A percentile compares a stretch with the other conserved stretches of the same genome.
Conservation (phyloP, 1,284 basidiomycete species). For the Sparassis latifolia region DNA sequence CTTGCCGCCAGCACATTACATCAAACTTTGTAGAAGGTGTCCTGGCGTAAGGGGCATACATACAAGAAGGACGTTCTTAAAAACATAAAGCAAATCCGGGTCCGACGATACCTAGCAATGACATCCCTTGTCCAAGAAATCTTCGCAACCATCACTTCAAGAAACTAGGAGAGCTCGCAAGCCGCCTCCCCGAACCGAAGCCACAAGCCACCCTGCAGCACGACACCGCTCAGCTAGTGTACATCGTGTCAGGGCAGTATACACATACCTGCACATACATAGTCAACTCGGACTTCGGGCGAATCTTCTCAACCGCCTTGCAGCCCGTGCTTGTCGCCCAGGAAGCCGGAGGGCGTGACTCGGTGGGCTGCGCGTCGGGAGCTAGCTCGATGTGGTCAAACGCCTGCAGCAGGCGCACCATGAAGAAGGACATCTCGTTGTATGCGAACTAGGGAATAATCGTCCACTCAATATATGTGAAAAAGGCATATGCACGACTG, state of each 20-base stretch:
- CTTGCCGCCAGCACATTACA: too few species aligned
- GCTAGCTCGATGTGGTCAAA: conserved; percentile 31
- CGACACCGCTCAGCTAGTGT: neutral
- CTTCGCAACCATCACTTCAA: too few species aligned
- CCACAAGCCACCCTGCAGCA: conserved; percentile 4
- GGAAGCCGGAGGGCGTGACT: conserved; percentile 23
- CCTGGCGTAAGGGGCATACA: too few species aligned
- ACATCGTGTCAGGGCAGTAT: neutral
- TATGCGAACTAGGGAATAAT: conserved; percentile 32
- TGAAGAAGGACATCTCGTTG: conserved; percentile 38
- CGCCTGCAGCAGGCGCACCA: conserved; percentile 37
- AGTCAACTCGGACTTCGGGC: conserved; percentile 32
- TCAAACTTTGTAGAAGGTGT: too few species aligned
- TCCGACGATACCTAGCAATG: too few species aligned
- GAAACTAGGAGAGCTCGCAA: too few species aligned
- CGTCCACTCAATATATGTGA: neutral
- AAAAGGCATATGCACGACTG: neutral
- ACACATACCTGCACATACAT: conserved; percentile 32
- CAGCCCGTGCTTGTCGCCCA: conserved; percentile 28
- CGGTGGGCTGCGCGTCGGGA: conserved; percentile 27
- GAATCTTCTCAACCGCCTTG: conserved; percentile 31
- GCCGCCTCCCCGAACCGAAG: conserved; percentile 24
- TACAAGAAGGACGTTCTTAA: too few species aligned
- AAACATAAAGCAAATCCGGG: too few species aligned
- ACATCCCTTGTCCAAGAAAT: neutral